Base-by-base conservation (phyloP, 116 monocot genomes). In the Papilionanthe hybrid region DNA sequence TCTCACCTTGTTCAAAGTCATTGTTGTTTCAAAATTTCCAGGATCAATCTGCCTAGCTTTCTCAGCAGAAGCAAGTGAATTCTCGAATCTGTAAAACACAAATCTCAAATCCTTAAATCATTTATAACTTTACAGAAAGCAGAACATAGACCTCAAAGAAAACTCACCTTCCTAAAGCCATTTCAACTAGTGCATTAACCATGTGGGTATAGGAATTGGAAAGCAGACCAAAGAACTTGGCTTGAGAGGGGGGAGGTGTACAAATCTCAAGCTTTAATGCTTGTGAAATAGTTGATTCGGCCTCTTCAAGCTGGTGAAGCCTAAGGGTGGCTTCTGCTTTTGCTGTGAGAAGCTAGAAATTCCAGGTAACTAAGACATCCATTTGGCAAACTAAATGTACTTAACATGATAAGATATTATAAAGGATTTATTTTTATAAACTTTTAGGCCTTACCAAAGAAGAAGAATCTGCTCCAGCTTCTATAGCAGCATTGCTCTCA, bases 81-180 rank as follows among this genome's bases (percentile, higher is more conserved):
- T 86, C 45, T 96, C 96, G 82, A 96, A 96, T 82, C 93, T 96
- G 88, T 60, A 76, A 75, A 82, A 82, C 32, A n/a, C 60, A 29
- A 42, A 76, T 82, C 82, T 82, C 10, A 69, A 27, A 72, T 56
- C 53, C 45, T 7, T 74, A 28, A 42, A 44, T 13, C 41, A 9
- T 44, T 37, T 12, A 66, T 20, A 19, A 25, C 57, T 60, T 42
- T 37, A 37, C 37, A 37, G 3, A 37, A 37, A 2, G 37, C 37
- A 2, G 48, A 81, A 73, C 23, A 43, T 23, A 2, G 45, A 44
- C 41, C 69, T 50, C 12, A 45, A 83, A 43, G 76, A 42, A 17
- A 86, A 28, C 89, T 89, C 79, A 99, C 95, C 95, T 94, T 41
- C 95, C 93, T 53, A 95, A 76, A 32, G 95, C 99, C 93, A 93